Evolutionary conservation across 78 protist genomes (phyloP), one percentile per base, ranked within the genome.

Genomic region (Dictyostelium intermedium): DNA sequence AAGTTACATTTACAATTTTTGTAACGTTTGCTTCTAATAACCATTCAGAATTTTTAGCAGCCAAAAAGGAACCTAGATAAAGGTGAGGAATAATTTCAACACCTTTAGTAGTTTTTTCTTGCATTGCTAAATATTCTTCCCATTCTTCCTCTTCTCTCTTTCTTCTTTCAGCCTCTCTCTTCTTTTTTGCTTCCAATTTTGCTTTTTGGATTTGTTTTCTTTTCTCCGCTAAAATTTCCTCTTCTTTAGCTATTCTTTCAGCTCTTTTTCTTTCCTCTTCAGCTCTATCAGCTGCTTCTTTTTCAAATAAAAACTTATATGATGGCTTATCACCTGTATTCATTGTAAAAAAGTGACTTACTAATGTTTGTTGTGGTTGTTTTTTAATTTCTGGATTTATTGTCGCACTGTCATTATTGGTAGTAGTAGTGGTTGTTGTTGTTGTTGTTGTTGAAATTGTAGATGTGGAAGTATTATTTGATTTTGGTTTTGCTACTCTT

Each of bases 31-130:
- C 82, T 79, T 92, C 84, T 25, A 14, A 10, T 16, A 92, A 23
- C 91, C 91, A 92, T 50, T 92, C 96, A n/a, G 10, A 43, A 73
- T 92, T 92, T 37, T 85, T 84, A 45, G 96, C 96, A 7, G 91
- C 91, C 0, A 76, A 35, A 41, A 66, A 78, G 1, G 96, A 92
- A 37, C 96, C 96, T 11, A 92, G 20, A 80, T 84, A 92, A 5
- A 92, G 85, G n/a, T 23, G 16, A 20, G 91, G 91, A 18, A 76
- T 70, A 34, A 92, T 92, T 79, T 83, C 92, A 23, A 66, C 0
- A 78, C 96, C 96, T 35, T 87, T 79, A 1, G 82, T 79, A 27
- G 69, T 79, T 34, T 39, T 79, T 47, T 79, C 84, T 79, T 47
- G 41, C 39, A 79, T 25, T 47, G 84, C 84, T 10, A 79, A 23